Evolutionary conservation across 2,329 filamentous ascomycete genomes (phyloP).

Genomic region (Sarocladiaceae sp.): DNA sequence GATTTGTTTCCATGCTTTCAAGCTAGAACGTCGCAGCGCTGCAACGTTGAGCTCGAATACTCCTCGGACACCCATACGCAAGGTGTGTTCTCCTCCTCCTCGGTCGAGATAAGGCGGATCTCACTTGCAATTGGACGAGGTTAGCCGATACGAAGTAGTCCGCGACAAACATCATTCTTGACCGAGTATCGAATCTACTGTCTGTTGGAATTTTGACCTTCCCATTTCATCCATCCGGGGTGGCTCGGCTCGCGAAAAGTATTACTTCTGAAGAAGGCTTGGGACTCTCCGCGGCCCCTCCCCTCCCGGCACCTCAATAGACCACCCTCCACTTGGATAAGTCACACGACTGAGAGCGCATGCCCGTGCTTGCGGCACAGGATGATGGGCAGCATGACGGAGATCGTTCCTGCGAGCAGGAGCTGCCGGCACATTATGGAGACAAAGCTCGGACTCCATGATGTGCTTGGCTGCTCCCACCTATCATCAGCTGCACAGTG

Average conservation of each 20-base stretch:
- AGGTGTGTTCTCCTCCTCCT: neutral
- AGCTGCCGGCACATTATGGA: neutral
- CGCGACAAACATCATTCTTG: no score
- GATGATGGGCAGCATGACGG: neutral
- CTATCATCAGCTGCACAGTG: neutral
- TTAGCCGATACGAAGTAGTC: no score
- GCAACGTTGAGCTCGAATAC: neutral
- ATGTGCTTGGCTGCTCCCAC: neutral
- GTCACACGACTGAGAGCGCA: neutral
- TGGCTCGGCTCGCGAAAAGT: neutral
- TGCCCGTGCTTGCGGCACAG: conserved; percentile 1
- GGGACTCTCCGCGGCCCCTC: neutral
- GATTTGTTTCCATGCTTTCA: no score
- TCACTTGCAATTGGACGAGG: no score
- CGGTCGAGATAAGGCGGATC: no score
- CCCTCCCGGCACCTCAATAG: neutral
- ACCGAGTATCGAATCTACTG: no score
- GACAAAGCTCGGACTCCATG: neutral
- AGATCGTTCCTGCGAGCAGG: neutral
- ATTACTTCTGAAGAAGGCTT: no score
- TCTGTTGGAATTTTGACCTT: neutral
- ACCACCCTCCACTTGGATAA: neutral
- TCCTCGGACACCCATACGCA: neutral
- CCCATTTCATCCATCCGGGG: neutral
- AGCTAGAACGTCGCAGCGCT: neutral